Evolutionary conservation across 306 rosid species (phyloP), one percentile per base, ranked within the genome.

Genomic region (Quercus gilva): DNA sequence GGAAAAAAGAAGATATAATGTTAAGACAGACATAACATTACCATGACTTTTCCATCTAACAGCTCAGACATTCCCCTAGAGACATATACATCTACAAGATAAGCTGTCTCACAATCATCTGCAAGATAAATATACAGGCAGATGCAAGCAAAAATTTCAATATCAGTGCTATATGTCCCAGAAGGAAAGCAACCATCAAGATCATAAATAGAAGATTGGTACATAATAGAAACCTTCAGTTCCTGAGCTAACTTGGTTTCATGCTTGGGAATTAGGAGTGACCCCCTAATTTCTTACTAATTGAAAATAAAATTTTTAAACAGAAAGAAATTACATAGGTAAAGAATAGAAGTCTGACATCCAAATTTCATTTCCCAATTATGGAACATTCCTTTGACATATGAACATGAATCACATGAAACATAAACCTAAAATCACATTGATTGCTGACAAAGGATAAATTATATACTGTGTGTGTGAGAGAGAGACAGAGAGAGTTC

Each of bases 11-110:
- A 49, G 63, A 20, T 18, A 35, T 35, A 73, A 75, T 25, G 78
- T 35, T 60, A 75, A 63, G 74, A 49, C 26, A 21, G 68, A 80
- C 70, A 73, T 79, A 86, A 59, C 33, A 74, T 79, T 87, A 94
- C 98, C 83, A 81, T 87, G 65, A 92, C 79, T 78, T 94, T 91
- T 79, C 92, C 97, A 55, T 86, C 63, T 78, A 84, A 78, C 76
- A 72, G 81, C 84, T 89, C 90, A 61, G 98, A 89, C 85, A 78
- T 86, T 86, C 91, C 96, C 78, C 56, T 87, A 23, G 83, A 84
- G 85, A 86, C 90, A 74, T 89, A 84, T 58, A 86, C 83, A 64
- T 92, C 97, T 69, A 94, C 92, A 73, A 90, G 82, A 76, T 72
- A 78, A 77, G 85, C 79, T 76, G 79, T 79, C 82, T 77, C 82